Conservation (phyloP, 2,329 filamentous ascomycete species). For the Ceratocystis alfenasii region DNA sequence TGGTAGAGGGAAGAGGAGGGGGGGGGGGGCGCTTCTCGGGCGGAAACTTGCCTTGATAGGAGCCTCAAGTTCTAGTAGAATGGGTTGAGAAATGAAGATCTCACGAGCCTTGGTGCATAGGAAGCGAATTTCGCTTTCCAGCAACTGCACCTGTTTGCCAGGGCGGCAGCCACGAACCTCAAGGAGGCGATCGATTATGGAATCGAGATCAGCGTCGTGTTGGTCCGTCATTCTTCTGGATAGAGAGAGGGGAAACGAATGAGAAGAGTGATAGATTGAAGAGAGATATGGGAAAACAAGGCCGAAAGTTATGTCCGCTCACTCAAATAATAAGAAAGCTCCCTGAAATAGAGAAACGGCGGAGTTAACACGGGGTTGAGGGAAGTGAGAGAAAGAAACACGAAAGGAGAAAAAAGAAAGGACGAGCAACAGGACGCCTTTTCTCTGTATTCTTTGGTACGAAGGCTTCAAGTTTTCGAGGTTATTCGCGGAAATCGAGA, state of each 20-base stretch:
- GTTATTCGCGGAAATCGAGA: slow-evolving; percentile 2
- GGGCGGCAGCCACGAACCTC: slow-evolving; percentile 96
- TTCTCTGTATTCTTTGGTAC: not conserved
- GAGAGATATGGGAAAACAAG: not conserved
- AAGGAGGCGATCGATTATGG: slow-evolving; percentile 95
- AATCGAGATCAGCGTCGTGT: slow-evolving; percentile 94
- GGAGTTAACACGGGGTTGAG: slow-evolving; percentile 13
- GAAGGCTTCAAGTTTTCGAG: slow-evolving; percentile 1
- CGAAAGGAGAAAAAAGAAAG: slow-evolving; percentile 2
- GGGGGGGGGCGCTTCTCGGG: not conserved
- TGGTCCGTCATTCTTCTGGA: slow-evolving; percentile 45
- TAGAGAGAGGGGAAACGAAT: not conserved
- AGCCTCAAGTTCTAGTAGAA: slow-evolving; percentile 91
- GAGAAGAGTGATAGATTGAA: slow-evolving; percentile 10
- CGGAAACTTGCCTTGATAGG: slow-evolving; percentile 76
- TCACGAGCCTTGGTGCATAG: slow-evolving; percentile 97
- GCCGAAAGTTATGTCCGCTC: slow-evolving; percentile 11
- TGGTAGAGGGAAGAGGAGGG: not conserved
- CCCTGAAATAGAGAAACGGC: slow-evolving; percentile 11
- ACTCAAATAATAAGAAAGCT: not conserved
- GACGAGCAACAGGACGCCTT: not conserved
- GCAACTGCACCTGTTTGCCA: slow-evolving; percentile 94
- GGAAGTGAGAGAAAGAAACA: not conserved
- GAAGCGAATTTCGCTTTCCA: slow-evolving; percentile 91
- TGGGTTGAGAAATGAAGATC: slow-evolving; percentile 99